Base-by-base conservation (phyloP, 495 filamentous ascomycete species). In the Echria macrotheca region DNA sequence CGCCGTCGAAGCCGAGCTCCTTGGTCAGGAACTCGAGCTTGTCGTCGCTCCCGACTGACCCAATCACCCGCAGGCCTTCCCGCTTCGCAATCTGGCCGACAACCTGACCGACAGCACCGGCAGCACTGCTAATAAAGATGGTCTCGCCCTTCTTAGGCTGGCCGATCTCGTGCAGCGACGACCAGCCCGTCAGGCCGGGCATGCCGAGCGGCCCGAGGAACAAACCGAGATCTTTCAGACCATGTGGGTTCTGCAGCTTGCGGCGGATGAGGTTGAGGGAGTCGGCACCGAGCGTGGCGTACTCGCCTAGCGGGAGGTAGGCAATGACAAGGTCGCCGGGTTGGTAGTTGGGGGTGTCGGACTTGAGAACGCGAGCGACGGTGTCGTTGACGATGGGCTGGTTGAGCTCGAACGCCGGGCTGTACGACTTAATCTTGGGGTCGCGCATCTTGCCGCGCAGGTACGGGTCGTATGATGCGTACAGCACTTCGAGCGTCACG, bases 381-480 rank as follows among this genome's bases (percentile, higher is more conserved):
- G 65, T 66, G 43, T 55, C 48, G 64, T 78, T 87, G 45, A 65
- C 58, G 44, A 93, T 72, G 18, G 85, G 78, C 42, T 75, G 57
- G 47, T 72, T 67, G 22, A 88, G 64, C 0, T 47, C 47, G 59
- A 75, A 89, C 14, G 82, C 60, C 2, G 82, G 70, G 9, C 69
- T 52, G 69, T 89, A 91, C 3, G 83, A 87, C 60, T 85, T 79
- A 55, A 61, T 50, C 24, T 44, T 22, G 12, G 71, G 32, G 10
- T 63, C 53, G 7, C 74, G 69, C 78, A 81, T 80, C 44, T 79
- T 77, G 44, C 87, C 87, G 23, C 91, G 85, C 69, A 85, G 82
- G 74, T 95, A 95, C 6, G 91, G 91, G 70, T 96, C 91, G 67
- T 84, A 87, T 49, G 88, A 94, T 65, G 82, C 74, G 63, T 84